A percentile compares a stretch with the other conserved stretches of the same genome.
Conservation (phyloP, 148 eudicot genomes). For the Camellia granthamiana region DNA sequence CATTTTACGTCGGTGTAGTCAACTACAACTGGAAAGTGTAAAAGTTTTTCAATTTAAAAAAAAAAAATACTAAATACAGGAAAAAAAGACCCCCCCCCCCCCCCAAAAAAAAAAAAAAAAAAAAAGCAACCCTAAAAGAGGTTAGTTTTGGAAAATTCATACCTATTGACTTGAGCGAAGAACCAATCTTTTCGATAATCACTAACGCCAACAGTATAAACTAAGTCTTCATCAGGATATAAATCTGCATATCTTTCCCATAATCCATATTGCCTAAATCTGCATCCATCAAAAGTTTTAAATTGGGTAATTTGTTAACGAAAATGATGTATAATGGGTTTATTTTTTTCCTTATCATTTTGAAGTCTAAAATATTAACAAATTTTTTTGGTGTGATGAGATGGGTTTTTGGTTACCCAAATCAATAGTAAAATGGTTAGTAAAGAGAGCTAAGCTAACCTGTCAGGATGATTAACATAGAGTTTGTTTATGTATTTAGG, state of each 20-base stretch:
- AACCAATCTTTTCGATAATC: slow-evolving; percentile 75
- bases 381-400: no score
- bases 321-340: no score
- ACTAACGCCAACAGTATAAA: slow-evolving; percentile 61
- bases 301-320: no score
- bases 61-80: no score
- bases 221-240: slow-evolving; percentile 63
- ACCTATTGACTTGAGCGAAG: slow-evolving; percentile 83
- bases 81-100: no score
- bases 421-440: neutral
- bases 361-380: no score
- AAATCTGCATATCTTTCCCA: slow-evolving; percentile 78
- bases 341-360: no score
- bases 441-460: slow-evolving; percentile 26
- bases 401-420: no score
- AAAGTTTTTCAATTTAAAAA: no score
- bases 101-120: neutral
- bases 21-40: no score
- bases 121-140: no score
- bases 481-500: slow-evolving; percentile 68
- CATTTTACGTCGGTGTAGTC: no score
- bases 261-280: slow-evolving; percentile 81
- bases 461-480: slow-evolving; percentile 63
- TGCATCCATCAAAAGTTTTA: slow-evolving; percentile 8
- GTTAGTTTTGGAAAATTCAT: neutral